Evolutionary conservation across 768 basidiomycete genomes (phyloP).

Genomic region (Chalciporus chontae): DNA sequence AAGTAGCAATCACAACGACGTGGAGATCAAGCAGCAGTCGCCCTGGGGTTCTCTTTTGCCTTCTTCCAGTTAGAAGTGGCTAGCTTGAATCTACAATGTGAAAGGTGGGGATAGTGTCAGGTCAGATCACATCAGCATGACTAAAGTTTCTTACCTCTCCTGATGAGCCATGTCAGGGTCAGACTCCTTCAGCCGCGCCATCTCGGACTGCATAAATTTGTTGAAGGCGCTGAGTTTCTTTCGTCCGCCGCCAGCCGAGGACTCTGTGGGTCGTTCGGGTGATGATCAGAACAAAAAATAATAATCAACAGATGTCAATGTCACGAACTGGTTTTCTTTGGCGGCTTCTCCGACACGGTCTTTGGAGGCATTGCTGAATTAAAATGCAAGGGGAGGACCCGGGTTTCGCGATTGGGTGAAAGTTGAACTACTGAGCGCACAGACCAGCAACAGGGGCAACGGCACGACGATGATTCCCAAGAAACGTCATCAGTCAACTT

Average conservation of each 20-base stretch:
- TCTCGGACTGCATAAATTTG: constrained; percentile 77
- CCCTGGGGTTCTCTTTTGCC: constrained; percentile 63
- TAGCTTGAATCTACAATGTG: constrained; percentile 53
- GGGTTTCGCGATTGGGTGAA: constrained; percentile 12
- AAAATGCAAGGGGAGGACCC: constrained; percentile 6
- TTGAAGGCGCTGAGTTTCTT: constrained; percentile 73
- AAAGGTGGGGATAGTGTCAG: constrained; percentile 3
- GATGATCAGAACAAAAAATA: constrained; percentile 4
- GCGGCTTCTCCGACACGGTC: constrained; percentile 41
- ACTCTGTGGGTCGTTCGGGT: constrained; percentile 33
- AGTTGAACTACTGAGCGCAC: constrained; percentile 21
- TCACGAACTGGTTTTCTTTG: constrained; percentile 53
- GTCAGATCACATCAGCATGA: neutral
- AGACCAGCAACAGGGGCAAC: constrained; percentile 32
- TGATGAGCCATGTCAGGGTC: constrained; percentile 71
- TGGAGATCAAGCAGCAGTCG: constrained; percentile 21
- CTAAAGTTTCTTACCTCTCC: constrained; percentile 50
- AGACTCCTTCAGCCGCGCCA: constrained; percentile 73
- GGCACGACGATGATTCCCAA: neutral
- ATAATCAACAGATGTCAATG: constrained; percentile 5
- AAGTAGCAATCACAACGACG: neutral
- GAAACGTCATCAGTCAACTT: constrained; percentile 3
- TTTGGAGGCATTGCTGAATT: constrained; percentile 43
- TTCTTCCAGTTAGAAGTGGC: constrained; percentile 79
- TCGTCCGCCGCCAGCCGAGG: constrained; percentile 47